Evolutionary conservation across 805 yeast genomes (phyloP).

Genomic region (Myxozyma melibiosi): DNA sequence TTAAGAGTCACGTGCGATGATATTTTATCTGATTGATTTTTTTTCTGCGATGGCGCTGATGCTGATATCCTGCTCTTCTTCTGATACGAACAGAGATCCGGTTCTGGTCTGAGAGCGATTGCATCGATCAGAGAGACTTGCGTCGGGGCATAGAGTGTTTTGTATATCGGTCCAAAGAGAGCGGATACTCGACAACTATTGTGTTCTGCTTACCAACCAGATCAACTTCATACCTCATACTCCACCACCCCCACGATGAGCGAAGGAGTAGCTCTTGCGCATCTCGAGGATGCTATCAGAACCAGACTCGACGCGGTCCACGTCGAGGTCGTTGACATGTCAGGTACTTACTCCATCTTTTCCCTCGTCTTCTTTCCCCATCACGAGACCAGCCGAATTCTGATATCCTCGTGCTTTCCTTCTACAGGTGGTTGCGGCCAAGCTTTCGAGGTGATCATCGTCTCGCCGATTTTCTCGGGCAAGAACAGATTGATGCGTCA

Average conservation of each 20-base stretch:
- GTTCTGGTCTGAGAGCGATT: too few species aligned
- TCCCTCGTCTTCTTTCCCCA: neutral
- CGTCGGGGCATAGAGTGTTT: too few species aligned
- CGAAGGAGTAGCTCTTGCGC: constrained; percentile 3
- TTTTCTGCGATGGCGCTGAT: neutral
- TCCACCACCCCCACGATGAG: constrained; percentile 1
- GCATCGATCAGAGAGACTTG: too few species aligned
- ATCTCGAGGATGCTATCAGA: constrained; percentile 53
- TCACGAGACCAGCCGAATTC: neutral
- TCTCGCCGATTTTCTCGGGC: constrained; percentile 68
- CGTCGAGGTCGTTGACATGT: constrained; percentile 74
- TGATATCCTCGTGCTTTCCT: too few species aligned
- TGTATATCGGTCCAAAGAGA: too few species aligned
- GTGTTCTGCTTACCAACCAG: too few species aligned
- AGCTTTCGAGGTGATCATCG: constrained; percentile 91
- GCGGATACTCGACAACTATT: too few species aligned
- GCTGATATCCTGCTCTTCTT: neutral
- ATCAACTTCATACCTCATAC: neutral
- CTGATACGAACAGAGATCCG: too few species aligned
- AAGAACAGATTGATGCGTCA: constrained; percentile 86
- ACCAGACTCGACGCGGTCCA: constrained; percentile 61
- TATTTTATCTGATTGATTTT: constrained; percentile 4
- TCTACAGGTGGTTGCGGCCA: constrained; percentile 89
- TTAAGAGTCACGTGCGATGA: neutral
- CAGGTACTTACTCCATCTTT: constrained; percentile 40